A percentile compares a stretch with the other conserved stretches of the same genome.
These are phyloP conservation scores for Phalaenopsis aphrodite DNA, from an alignment of 106 monocot genomes.

Conservation along the genomic window DNA sequence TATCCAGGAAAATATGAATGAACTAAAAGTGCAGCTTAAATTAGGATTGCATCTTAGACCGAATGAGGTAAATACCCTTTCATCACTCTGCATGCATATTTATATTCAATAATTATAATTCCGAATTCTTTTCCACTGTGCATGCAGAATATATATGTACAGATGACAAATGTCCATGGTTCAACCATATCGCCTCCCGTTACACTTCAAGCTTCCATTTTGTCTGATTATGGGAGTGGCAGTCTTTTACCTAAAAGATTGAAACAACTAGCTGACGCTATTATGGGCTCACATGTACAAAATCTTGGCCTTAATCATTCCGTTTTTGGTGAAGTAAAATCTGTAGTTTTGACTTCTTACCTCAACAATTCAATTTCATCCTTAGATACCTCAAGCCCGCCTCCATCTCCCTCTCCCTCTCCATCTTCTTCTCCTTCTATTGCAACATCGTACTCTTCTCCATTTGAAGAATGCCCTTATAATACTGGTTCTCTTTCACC, in stretches of 20 bases:
- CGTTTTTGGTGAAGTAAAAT: slow-evolving; percentile 67
- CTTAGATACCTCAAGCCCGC: slow-evolving; percentile 28
- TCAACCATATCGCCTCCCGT: slow-evolving; percentile 50
- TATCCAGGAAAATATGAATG: slow-evolving; percentile 39
- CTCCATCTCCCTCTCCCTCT: slow-evolving; percentile 31
- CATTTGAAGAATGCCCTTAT: slow-evolving; percentile 10
- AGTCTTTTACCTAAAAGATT: slow-evolving; percentile 51
- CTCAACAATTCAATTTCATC: slow-evolving; percentile 47
- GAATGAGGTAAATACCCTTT: slow-evolving; percentile 43
- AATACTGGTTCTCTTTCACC: slow-evolving; percentile 7
- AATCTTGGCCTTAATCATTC: slow-evolving; percentile 66
- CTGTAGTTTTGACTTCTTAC: slow-evolving; percentile 50
- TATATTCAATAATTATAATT: neutral
- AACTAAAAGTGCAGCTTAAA: slow-evolving; percentile 61
- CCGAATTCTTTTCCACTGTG: neutral
- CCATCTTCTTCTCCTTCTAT: slow-evolving; percentile 15
- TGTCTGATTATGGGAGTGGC: slow-evolving; percentile 49
- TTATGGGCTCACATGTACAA: slow-evolving; percentile 33
- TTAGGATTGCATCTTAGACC: slow-evolving; percentile 51
- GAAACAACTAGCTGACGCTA: slow-evolving; percentile 54
- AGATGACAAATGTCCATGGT: slow-evolving; percentile 59
- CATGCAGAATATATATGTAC: slow-evolving; percentile 66
- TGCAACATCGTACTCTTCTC: slow-evolving; percentile 14
- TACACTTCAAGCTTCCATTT: slow-evolving; percentile 47
- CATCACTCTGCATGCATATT: neutral